Percentiles rank a stretch among this genome's conserved stretches.
Evolutionary conservation across 352 stramenopile genomes (phyloP).

Genomic region (Phytophthora tubulina): DNA sequence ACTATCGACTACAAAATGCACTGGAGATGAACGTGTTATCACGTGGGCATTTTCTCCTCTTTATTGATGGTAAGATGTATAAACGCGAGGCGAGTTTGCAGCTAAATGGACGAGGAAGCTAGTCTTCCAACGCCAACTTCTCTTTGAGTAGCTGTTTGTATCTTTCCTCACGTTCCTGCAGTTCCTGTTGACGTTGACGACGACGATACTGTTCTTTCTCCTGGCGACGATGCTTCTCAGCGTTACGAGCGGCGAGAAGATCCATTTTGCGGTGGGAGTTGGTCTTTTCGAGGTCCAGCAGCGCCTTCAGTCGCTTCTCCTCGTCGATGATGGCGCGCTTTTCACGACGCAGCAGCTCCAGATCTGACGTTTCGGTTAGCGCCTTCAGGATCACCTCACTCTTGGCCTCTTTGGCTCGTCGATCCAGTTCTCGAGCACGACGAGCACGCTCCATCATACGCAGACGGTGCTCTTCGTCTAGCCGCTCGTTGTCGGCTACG

Average conservation of each 20-base stretch:
- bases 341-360: constrained; percentile 92
- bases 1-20: constrained; percentile 11
- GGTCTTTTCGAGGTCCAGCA: constrained; percentile 95
- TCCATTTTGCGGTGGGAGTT: constrained; percentile 94
- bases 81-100: constrained; percentile 15
- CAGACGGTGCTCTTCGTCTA: constrained; percentile 92
- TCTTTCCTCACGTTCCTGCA: constrained; percentile 66
- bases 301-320: constrained; percentile 93
- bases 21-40: constrained; percentile 1
- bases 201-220: constrained; percentile 90
- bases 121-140: constrained; percentile 78
- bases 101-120: neutral
- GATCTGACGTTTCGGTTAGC: constrained; percentile 89
- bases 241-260: constrained; percentile 89
- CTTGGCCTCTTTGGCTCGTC: constrained; percentile 88
- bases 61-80: constrained; percentile 28
- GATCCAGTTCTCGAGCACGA: constrained; percentile 71
- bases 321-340: constrained; percentile 96
- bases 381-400: constrained; percentile 95
- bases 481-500: constrained; percentile 94
- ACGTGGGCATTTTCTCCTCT: neutral
- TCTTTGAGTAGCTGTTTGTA: constrained; percentile 85
- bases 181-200: constrained; percentile 67
- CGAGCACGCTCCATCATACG: constrained; percentile 79
- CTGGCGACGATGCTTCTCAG: constrained; percentile 91